Evolutionary conservation across 768 basidiomycete species (phyloP), one percentile per base, ranked within the genome.

Genomic region (Termitomyces sp.): DNA sequence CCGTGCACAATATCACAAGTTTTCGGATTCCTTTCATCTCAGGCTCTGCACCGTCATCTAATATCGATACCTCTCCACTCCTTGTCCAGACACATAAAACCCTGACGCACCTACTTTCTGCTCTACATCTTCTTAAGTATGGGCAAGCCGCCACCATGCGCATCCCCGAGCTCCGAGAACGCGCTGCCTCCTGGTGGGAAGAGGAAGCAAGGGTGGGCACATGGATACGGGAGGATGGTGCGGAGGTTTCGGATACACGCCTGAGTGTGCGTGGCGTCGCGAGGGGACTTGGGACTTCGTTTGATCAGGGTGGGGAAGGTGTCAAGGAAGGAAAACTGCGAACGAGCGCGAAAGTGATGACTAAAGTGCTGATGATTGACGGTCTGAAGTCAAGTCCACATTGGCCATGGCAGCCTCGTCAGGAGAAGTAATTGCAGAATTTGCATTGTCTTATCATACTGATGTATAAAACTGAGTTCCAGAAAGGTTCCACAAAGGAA

Each of bases 71-170:
- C 7, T 56, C 67, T 23, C 35, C 56, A 48, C 44, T 61, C 43
- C 64, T 65, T 49, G 59, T 62, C 49, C 69, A 73, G 49, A 68
- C 70, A 58, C 73, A 61, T 60, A 71, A 55, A 56, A 74, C 72
- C 62, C 76, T 66, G 76, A 64, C 57, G 66, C 33, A 77, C 55
- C 70, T 78, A 40, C 60, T 84, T 2, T 73, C 77, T 16, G 77
- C 82, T 0, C 68, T 85, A 9, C 81, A 83, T 59, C 75, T 86
- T 41, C 71, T 85, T 58, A 82, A 82, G 64, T 82, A 84, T 64
- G 74, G 80, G 2, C 79, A 77, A 47, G 84, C 81, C 41, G 82
- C 86, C 2, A 71, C 83, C 30, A 76, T 85, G 78, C 82, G 89
- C 36, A 66, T 75, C 6, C 79, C 81, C 1, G 68, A 70, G 32